A percentile compares a stretch with the other conserved stretches of the same genome.
These are phyloP conservation scores for Podospora fimiseda DNA, from an alignment of 495 filamentous ascomycete species.

Conservation along the genomic window DNA sequence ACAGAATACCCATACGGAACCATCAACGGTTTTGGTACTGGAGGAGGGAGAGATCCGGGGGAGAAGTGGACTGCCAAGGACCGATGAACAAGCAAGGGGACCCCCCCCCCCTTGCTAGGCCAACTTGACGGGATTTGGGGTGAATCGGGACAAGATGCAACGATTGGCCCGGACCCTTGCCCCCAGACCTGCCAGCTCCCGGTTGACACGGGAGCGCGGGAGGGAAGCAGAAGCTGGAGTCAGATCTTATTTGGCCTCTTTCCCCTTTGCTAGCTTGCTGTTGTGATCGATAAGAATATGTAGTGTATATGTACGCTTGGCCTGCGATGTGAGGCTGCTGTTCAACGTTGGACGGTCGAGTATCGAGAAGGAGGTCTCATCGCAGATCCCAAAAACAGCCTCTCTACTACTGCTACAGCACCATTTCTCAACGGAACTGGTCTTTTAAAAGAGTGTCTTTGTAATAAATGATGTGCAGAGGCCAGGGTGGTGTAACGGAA, in stretches of 20 bases:
- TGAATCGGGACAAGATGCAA: constrained; percentile 10
- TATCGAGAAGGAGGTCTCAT: too few species aligned
- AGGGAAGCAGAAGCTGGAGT: background rate
- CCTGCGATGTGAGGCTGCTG: too few species aligned
- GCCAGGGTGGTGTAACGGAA: constrained; percentile 18
- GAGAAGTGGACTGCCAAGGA: constrained; percentile 6
- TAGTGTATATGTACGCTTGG: too few species aligned
- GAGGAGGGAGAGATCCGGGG: constrained; percentile 4
- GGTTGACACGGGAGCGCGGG: constrained; percentile 7
- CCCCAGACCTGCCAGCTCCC: constrained; percentile 13
- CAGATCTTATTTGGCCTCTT: too few species aligned
- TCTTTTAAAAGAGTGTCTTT: constrained; percentile 7
- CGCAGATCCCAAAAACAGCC: background rate
- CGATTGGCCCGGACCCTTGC: constrained; percentile 14
- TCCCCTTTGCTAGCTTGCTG: too few species aligned
- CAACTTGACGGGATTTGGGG: constrained; percentile 19
- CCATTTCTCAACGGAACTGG: background rate
- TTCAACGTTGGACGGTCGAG: background rate
- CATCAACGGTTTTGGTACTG: too few species aligned
- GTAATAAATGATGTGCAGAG: constrained; percentile 4
- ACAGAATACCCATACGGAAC: background rate
- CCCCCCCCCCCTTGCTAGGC: constrained; percentile 19
- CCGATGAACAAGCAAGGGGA: constrained; percentile 19
- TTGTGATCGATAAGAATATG: too few species aligned
- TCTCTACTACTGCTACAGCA: background rate